Evolutionary conservation across 495 filamentous ascomycete genomes (phyloP).

Genomic region (Podospora australis): DNA sequence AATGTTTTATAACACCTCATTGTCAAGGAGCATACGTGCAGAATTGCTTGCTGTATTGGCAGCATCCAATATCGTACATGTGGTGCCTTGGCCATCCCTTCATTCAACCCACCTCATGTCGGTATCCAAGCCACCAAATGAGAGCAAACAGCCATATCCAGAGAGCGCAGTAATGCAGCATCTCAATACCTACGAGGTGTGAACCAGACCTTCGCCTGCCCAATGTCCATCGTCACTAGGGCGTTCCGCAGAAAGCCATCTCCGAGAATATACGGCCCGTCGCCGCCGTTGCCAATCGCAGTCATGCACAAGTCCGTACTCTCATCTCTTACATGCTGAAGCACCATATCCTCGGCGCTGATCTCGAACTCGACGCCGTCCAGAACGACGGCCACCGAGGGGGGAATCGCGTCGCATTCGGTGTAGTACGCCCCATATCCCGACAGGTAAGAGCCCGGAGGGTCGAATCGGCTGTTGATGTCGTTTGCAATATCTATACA

Average conservation of each 20-base stretch:
- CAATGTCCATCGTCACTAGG: slow-evolving; percentile 56
- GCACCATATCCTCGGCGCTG: slow-evolving; percentile 51
- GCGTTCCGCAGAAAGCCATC: slow-evolving; percentile 61
- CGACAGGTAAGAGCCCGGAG: slow-evolving; percentile 43
- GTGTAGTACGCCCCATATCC: slow-evolving; percentile 46
- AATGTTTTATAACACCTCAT: no score
- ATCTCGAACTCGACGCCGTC: slow-evolving; percentile 43
- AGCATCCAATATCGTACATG: no score
- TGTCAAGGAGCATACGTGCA: no score
- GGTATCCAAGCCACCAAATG: no score
- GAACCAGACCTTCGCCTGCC: slow-evolving; percentile 48
- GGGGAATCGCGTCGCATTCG: slow-evolving; percentile 48
- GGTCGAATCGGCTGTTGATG: slow-evolving; percentile 48
- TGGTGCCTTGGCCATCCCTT: not conserved
- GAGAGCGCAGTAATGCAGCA: not conserved
- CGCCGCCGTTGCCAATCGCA: slow-evolving; percentile 35
- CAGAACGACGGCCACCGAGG: slow-evolving; percentile 47
- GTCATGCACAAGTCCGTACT: slow-evolving; percentile 43
- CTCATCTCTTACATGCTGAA: slow-evolving; percentile 30
- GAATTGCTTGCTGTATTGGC: no score
- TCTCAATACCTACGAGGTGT: slow-evolving; percentile 24
- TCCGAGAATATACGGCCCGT: slow-evolving; percentile 50
- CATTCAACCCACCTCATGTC: not conserved
- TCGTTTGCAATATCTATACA: slow-evolving; percentile 37
- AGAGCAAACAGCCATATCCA: no score